Evolutionary conservation across 225 moss, liverwort and hornwort species (phyloP).

Genomic region (Rhytidiadelphus loreus): DNA sequence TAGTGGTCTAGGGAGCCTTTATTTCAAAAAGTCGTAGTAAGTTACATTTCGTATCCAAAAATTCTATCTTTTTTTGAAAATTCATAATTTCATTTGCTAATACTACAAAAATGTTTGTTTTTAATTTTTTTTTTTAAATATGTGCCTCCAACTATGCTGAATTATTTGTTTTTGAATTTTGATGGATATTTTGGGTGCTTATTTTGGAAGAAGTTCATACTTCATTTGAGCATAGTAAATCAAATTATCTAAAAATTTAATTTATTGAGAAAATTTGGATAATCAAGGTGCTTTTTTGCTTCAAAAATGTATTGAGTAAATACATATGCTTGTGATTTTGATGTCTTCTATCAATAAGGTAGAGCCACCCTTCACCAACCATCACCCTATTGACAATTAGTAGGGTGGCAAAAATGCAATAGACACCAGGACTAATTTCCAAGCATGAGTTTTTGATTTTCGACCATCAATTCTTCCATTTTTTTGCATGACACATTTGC

Average conservation of each 20-base stretch:
- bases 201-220: neutral
- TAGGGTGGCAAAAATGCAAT: no score
- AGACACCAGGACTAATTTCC: no score
- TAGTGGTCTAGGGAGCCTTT: accelerated
- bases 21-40: no score
- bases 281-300: neutral
- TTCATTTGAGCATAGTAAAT: neutral
- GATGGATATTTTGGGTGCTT: neutral
- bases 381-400: no score
- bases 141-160: neutral
- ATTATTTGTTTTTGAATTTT: neutral
- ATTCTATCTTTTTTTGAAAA: accelerated
- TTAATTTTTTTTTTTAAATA: neutral
- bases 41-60: neutral
- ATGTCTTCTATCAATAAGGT: neutral
- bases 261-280: neutral
- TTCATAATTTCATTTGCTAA: neutral
- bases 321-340: neutral
- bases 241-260: neutral
- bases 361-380: no score
- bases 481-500: no score
- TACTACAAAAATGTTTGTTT: neutral
- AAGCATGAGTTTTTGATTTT: no score
- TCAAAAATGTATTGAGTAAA: accelerated
- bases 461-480: no score